These are phyloP conservation scores for Fusarium proliferatum DNA, from an alignment of 2,329 filamentous ascomycete genomes.

Conservation along the genomic window DNA sequence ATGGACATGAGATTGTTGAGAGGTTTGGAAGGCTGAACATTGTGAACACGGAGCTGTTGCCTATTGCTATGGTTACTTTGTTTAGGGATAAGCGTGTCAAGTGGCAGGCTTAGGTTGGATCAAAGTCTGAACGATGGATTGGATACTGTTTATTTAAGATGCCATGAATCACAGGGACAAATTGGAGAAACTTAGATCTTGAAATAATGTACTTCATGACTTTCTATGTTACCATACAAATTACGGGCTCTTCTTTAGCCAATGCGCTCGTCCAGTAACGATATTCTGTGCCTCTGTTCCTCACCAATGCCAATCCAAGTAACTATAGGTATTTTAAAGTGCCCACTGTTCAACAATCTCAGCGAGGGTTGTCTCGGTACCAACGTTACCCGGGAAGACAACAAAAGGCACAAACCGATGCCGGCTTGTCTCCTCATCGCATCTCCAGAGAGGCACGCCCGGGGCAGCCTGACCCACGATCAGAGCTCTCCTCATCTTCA, in stretches of 20 bases:
- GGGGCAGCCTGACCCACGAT: constrained; percentile 67
- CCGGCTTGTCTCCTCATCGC: constrained; percentile 61
- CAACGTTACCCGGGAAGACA: constrained; percentile 40
- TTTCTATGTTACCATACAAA: neutral
- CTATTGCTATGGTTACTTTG: constrained; percentile 60
- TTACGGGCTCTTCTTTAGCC: neutral
- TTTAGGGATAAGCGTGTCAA: constrained; percentile 57
- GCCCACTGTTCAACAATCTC: neutral
- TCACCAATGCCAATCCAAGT: neutral
- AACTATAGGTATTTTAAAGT: neutral
- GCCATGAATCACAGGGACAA: accelerated
- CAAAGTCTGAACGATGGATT: accelerated
- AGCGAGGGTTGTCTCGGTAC: neutral
- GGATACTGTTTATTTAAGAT: too few relatives aligned
- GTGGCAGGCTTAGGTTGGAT: constrained; percentile 50
- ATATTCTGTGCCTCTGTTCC: neutral
- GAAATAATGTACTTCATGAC: too few relatives aligned
- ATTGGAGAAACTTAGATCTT: neutral
- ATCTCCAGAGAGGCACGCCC: constrained; percentile 68
- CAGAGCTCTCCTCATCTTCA: constrained; percentile 62
- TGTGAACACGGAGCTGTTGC: constrained; percentile 57
- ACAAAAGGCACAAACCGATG: constrained; percentile 62
- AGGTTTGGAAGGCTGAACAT: constrained; percentile 59
- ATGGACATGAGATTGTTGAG: constrained; percentile 56
- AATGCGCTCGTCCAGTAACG: too few relatives aligned